Conservation (phyloP, 75 land plant genomes). For the Cryptomeria japonica region DNA sequence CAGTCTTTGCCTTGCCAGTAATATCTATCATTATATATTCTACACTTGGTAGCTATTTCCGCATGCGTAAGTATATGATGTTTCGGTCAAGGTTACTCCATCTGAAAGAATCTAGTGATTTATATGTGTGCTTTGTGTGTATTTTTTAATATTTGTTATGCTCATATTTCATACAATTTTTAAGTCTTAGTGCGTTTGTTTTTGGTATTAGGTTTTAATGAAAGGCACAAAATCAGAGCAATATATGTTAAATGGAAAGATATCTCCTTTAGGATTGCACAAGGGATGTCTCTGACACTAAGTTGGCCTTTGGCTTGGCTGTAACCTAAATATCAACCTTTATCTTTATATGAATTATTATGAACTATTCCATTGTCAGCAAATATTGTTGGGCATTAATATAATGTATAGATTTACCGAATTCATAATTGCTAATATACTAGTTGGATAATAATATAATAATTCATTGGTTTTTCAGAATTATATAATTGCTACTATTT, state of each 20-base stretch:
- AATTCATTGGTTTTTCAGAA: too few species aligned
- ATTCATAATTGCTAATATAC: too few species aligned
- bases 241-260: not conserved
- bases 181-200: not conserved
- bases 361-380: too few species aligned
- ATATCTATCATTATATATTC: conserved; percentile 66
- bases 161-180: not conserved
- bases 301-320: not conserved
- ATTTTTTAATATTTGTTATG: not conserved
- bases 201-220: not conserved
- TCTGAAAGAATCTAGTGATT: not conserved
- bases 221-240: not conserved
- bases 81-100: not conserved
- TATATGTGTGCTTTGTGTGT: not conserved
- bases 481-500: too few species aligned
- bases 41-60: conserved; percentile 43
- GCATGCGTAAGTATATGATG: conserved; percentile 65
- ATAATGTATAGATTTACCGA: not conserved
- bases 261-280: not conserved
- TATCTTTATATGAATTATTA: too few species aligned
- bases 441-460: too few species aligned
- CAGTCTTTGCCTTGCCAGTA: conserved; percentile 74
- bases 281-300: not conserved
- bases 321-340: too few species aligned
- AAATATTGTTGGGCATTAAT: not conserved